Evolutionary conservation across 1,284 basidiomycete species (phyloP).

Genomic region (Ustilago nuda): DNA sequence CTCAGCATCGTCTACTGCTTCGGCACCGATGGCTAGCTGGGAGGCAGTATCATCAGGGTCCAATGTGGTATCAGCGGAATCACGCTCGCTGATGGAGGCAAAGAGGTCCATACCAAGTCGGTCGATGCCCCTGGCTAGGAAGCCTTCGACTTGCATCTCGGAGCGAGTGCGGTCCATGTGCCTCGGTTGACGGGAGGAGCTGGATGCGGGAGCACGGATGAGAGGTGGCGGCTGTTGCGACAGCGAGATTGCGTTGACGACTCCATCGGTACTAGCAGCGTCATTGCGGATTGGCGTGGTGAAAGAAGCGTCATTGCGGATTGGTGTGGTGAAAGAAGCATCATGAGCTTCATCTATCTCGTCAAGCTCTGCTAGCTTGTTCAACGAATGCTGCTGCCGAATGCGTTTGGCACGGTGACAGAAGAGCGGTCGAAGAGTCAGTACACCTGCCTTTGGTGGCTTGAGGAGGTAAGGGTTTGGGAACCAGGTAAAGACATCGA

Average conservation of each 20-base stretch:
- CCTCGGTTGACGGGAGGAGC: slow-evolving; percentile 20
- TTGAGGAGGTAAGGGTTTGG: slow-evolving; percentile 63
- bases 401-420: slow-evolving; percentile 25
- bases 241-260: background rate
- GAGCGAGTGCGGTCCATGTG: slow-evolving; percentile 39
- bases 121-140: slow-evolving; percentile 45
- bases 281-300: slow-evolving; percentile 29
- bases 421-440: slow-evolving; percentile 39
- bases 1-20: slow-evolving; percentile 20
- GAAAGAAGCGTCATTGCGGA: slow-evolving; percentile 29
- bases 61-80: slow-evolving; percentile 18
- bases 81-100: slow-evolving; percentile 32
- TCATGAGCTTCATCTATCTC: slow-evolving; percentile 26
- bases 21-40: background rate
- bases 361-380: slow-evolving; percentile 23
- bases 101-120: slow-evolving; percentile 27
- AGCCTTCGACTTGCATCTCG: slow-evolving; percentile 50
- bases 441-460: slow-evolving; percentile 34
- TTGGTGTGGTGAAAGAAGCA: slow-evolving; percentile 30
- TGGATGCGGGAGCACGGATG: slow-evolving; percentile 27
- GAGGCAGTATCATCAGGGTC: slow-evolving; percentile 18
- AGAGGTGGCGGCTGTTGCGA: slow-evolving; percentile 43
- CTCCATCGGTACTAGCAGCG: background rate
- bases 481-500: slow-evolving; percentile 61
- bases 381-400: slow-evolving; percentile 22